Evolutionary conservation across 371 early-diverging fungal species (phyloP), one percentile per base, ranked within the genome.

Genomic region (Conidiobolus incongruus): DNA sequence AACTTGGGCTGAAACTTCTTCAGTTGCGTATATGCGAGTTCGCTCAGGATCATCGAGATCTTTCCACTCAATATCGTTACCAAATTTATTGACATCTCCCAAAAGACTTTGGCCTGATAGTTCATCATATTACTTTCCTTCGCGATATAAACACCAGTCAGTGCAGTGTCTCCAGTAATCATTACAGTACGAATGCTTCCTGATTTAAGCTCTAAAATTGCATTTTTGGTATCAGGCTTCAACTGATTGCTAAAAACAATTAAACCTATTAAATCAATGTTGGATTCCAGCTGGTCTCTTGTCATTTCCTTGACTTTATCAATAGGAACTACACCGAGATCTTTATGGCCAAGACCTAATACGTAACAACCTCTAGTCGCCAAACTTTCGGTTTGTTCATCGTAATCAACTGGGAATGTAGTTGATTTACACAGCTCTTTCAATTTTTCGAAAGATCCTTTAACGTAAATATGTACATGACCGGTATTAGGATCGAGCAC

Each of bases 211-310:
- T 75, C 70, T 11, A 58, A 55, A 44, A 95, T 72, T 0, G 81
- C 84, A 4, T 61, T 63, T 8, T 52, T 51, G 6, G 88, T 80
- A 46, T 81, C 83, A 4, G 48, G 57, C 60, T 94, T 94, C 6
- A 90, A 58, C 51, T 72, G 73, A 55, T 92, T 91, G 44, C 78
- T 74, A 56, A 94, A 89, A 24, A 90, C 55, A 15, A 89, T 51
- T 35, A 90, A 62, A 8, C 83, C 81, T 16, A 68, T 50, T 38
- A 91, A 68, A 26, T 54, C 44, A 35, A 73, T 55, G 11, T 66
- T 68, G 11, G 48, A 47, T 53, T 90, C 89, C 52, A 81, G 54
- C 34, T 72, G 66, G 17, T 74, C 72, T 17, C 81, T 63, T n/a
- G 52, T 51, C 63, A 61, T 54, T 20, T 53, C 23, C 8, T 50